These are phyloP conservation scores for Gloeophyllum trabeum DNA, from an alignment of 768 basidiomycete species.

Conservation along the genomic window DNA sequence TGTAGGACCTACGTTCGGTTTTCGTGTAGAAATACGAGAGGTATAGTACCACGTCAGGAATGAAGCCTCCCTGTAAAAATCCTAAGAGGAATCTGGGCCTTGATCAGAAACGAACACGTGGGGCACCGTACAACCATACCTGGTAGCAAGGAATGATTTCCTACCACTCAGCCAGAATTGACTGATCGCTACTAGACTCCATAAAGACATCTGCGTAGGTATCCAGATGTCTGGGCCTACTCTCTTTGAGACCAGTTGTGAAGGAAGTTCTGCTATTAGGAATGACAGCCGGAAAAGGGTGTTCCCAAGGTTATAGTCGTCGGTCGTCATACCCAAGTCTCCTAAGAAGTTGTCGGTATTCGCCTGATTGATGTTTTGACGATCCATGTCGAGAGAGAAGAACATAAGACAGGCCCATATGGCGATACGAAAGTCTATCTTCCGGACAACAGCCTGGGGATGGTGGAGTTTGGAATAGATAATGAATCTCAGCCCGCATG, in stretches of 20 bases:
- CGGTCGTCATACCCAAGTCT: constrained; percentile 49
- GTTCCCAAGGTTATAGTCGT: constrained; percentile 58
- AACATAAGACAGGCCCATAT: constrained; percentile 56
- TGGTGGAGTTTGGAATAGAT: not conserved
- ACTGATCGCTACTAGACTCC: constrained; percentile 42
- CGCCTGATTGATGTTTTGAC: constrained; percentile 52
- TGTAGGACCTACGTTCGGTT: constrained; percentile 29
- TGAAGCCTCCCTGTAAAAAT: constrained; percentile 55
- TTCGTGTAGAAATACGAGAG: constrained; percentile 57
- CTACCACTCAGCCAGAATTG: constrained; percentile 51
- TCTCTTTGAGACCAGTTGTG: constrained; percentile 56
- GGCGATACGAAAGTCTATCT: constrained; percentile 49
- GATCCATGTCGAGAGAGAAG: constrained; percentile 45
- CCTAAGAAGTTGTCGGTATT: constrained; percentile 58
- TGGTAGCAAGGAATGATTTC: constrained; percentile 40
- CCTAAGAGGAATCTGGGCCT: constrained; percentile 35
- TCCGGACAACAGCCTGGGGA: constrained; percentile 36
- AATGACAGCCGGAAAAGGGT: too few species aligned
- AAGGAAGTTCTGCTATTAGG: constrained; percentile 46
- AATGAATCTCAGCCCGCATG: not conserved
- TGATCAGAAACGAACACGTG: not conserved
- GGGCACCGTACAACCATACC: constrained; percentile 19
- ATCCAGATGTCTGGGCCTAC: constrained; percentile 62
- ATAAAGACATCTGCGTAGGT: constrained; percentile 46
- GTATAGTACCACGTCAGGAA: constrained; percentile 55